Evolutionary conservation across 192 early-diverging fungal genomes (phyloP), one percentile per base, ranked within the genome.

Genomic region (Geranomyces variabilis): DNA sequence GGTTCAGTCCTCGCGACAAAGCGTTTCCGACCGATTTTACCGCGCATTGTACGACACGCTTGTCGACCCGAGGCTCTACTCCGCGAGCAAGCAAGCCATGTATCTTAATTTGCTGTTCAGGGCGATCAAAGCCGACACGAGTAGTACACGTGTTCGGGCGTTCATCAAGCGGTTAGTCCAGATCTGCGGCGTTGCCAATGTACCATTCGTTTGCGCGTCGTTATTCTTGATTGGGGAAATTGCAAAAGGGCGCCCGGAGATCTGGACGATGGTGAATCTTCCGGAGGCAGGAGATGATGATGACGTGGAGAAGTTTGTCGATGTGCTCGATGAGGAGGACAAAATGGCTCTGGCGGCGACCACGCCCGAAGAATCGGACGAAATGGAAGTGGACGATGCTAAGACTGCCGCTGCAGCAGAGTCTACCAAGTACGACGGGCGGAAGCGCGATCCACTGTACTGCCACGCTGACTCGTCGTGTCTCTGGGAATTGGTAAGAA

Each of bases 151-250:
- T 15, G 82, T 91, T 24, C 86, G 89, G 77, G 88, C 95, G 6
- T 97, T 97, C 83, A 78, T 96, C 10, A 96, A 96, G 82, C 88
- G 97, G 55, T 83, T 94, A 22, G 79, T 96, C 41, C 97, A 99
- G 79, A 84, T 70, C 9, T 79, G 79, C 61, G 71, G 56, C 8
- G 36, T 88, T 28, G 88, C 89, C 24, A 85, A 91, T 66, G 88
- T 91, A 3, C 90, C 93, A 47, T 93, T 96, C 79, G 88, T 94
- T 19, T 94, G 92, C 46, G 97, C 92, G 36, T 79, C 86, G 17
- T 82, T 99, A 78, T 96, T 90, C 70, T 74, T 96, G 69, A 77
- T 96, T 8, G 87, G 89, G 30, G 89, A 94, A 75, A 76, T 96
- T 57, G 66, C 79, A 31, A 84, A 72, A 19, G 71, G 66, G 43